Evolutionary conservation across 164 flowering plant species (phyloP).

Genomic region (Umbellularia californica): DNA sequence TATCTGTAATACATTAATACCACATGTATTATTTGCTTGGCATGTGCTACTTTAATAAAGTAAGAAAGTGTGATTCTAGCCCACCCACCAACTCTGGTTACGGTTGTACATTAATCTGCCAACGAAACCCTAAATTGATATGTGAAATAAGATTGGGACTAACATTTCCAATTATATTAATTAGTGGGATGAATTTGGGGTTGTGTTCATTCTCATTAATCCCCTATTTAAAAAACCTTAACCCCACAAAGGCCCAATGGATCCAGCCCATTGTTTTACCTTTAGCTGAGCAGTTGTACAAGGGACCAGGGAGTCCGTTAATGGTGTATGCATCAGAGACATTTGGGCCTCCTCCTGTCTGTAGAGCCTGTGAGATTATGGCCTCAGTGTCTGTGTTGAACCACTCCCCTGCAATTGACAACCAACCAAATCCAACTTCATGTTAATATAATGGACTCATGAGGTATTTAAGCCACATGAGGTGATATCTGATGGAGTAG

Average conservation of each 20-base stretch:
- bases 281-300: slow-evolving; percentile 63
- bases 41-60: no score
- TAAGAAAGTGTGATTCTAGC: no score
- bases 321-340: slow-evolving; percentile 75
- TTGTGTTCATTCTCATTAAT: no score
- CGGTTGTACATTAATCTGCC: no score
- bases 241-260: no score
- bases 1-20: slow-evolving; percentile 30
- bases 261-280: slow-evolving; percentile 24
- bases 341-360: slow-evolving; percentile 60
- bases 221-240: no score
- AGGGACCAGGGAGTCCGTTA: slow-evolving; percentile 71
- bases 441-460: background rate
- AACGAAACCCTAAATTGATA: no score
- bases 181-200: no score
- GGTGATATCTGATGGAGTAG: background rate
- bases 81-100: no score
- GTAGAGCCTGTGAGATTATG: slow-evolving; percentile 50
- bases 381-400: slow-evolving; percentile 61
- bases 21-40: no score
- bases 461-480: background rate
- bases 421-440: background rate
- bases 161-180: no score
- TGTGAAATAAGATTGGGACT: no score
- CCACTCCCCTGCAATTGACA: slow-evolving; percentile 52